Evolutionary conservation across 2,329 filamentous ascomycete genomes (phyloP).

Genomic region (Neofusicoccum cordaticola): DNA sequence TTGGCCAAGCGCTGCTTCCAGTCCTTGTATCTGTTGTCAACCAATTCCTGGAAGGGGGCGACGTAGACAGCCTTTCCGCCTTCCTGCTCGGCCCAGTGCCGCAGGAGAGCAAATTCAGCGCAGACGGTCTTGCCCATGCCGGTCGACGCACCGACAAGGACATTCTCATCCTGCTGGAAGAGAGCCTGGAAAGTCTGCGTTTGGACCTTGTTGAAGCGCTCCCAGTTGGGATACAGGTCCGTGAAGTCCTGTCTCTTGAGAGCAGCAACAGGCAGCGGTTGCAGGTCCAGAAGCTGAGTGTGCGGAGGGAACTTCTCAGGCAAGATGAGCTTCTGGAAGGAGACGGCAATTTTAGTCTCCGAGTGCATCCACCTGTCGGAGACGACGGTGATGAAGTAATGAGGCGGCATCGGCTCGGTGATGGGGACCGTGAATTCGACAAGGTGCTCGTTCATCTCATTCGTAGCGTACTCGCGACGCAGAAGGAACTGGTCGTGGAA

Average conservation of each 20-base stretch:
- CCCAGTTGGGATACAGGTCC: slow-evolving; percentile 77
- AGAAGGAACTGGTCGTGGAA: slow-evolving; percentile 94
- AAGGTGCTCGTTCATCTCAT: slow-evolving; percentile 87
- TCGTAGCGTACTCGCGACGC: slow-evolving; percentile 79
- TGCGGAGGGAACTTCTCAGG: slow-evolving; percentile 95
- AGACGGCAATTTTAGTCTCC: slow-evolving; percentile 87
- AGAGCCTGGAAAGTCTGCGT: slow-evolving; percentile 95
- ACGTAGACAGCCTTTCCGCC: slow-evolving; percentile 85
- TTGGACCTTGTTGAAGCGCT: slow-evolving; percentile 94
- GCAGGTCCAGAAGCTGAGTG: slow-evolving; percentile 86
- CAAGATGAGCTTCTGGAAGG: slow-evolving; percentile 90
- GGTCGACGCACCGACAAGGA: slow-evolving; percentile 87
- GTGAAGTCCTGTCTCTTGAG: slow-evolving; percentile 83
- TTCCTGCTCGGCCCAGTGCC: slow-evolving; percentile 74
- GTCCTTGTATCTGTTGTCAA: slow-evolving; percentile 76
- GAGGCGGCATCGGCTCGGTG: slow-evolving; percentile 94
- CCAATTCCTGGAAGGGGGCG: slow-evolving; percentile 88
- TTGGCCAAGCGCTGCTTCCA: slow-evolving; percentile 76
- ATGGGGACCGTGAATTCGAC: slow-evolving; percentile 97
- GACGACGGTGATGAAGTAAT: slow-evolving; percentile 94
- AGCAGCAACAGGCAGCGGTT: slow-evolving; percentile 83
- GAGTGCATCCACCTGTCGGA: slow-evolving; percentile 99
- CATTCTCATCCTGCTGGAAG: slow-evolving; percentile 87
- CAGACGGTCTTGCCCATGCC: slow-evolving; percentile 97
- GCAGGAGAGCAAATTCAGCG: slow-evolving; percentile 87